These are phyloP conservation scores for Carex parvula DNA, from an alignment of 176 grass and related monocot genomes.

Conservation along the genomic window DNA sequence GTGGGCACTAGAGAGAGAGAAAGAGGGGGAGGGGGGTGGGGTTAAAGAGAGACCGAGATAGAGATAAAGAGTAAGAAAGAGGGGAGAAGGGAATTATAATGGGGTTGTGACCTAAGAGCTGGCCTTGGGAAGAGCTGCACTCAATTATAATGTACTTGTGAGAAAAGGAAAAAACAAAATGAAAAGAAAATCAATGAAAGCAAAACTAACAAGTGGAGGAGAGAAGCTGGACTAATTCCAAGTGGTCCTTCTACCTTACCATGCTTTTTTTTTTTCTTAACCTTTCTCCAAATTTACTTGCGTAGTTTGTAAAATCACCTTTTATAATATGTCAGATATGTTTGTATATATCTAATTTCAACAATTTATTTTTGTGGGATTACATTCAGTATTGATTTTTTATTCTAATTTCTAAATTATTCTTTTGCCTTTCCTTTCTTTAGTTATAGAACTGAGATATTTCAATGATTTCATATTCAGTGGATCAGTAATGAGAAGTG, in stretches of 20 bases:
- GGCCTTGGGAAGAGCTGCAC: conserved; percentile 31
- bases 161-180: conserved; percentile 16
- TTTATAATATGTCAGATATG: conserved; percentile 16
- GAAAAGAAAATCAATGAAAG: neutral
- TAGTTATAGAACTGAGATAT: neutral
- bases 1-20: conserved; percentile 32
- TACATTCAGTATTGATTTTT: neutral
- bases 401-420: neutral
- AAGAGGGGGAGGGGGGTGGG: neutral
- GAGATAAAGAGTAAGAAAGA: conserved; percentile 14
- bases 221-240: conserved; percentile 14
- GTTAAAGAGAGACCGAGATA: conserved; percentile 8
- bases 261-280: neutral
- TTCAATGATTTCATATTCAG: neutral
- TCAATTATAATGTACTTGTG: conserved; percentile 32
- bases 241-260: conserved; percentile 18
- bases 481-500: neutral
- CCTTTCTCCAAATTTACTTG: neutral
- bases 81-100: conserved; percentile 31
- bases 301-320: conserved; percentile 1
- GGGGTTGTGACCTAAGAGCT: conserved; percentile 33
- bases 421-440: neutral
- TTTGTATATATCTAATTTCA: conserved; percentile 16
- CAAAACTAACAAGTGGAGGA: neutral
- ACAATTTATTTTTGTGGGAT: neutral